Base-by-base conservation (phyloP, 2,329 filamentous ascomycete genomes). In the Penicillium sp. region DNA sequence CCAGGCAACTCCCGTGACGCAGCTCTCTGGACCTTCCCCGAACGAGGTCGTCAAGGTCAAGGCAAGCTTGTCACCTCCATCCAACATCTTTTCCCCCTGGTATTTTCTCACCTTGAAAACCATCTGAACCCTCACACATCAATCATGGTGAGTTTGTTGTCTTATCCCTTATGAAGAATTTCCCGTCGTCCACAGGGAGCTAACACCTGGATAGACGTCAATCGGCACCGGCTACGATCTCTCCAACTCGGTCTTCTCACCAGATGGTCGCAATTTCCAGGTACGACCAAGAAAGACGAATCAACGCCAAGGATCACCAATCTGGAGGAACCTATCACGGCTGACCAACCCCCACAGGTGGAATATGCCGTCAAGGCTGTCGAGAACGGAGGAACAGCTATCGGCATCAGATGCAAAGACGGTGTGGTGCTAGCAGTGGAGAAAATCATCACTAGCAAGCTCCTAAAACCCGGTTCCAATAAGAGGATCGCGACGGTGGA, bases 201-300 rank as follows among this genome's bases (percentile, higher is more conserved):
- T 65, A 63, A 69, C 54, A 35, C 37, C 57, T 43, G 49, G 49
- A 43, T 37, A 99, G 95, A 99, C 95, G 73, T 99, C 95, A 74
- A 99, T 99, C 90, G 95, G 95, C 75, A 99, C 95, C 72, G 95
- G 95, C 74, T 99, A 99, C 82, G 95, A 99, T 87, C 89, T 99
- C 71, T 91, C 91, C 76, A 99, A 99, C 86, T 98, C 95, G 73
- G 96, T 98, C 82, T 99, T 98, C 84, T 98, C 95, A 49, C 95
- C 95, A 66, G 95, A 99, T 81, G 95, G 95, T 74, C 90, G 95
- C 70, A 99, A 99, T 79, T 99, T 99, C 79, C 95, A 99, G 80
- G 91, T 96, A 74, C 11, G 44, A 49, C 39, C 19, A 10, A 21
- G 10, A 4, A 10, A 42, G 4, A 13, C 11, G 19, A 42, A 21